A percentile compares a stretch with the other conserved stretches of the same genome.
Evolutionary conservation across 208 protist genomes (phyloP).

Genomic region (Leishmania gerbilli): DNA sequence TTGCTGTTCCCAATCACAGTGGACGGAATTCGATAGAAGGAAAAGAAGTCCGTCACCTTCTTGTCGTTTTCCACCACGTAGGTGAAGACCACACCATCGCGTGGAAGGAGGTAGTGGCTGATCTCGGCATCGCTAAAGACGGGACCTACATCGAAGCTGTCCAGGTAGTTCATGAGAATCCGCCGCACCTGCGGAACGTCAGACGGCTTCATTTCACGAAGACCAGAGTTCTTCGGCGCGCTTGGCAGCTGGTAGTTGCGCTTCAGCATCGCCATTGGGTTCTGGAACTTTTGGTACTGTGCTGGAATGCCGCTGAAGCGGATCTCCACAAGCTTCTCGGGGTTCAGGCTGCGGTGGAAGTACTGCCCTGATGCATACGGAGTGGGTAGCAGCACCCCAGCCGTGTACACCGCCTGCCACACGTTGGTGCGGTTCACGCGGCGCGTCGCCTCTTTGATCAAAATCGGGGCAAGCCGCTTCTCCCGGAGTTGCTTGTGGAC

Average conservation of each 20-base stretch:
- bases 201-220: constrained; percentile 76
- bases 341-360: constrained; percentile 98
- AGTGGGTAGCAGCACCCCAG: constrained; percentile 95
- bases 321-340: constrained; percentile 96
- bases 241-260: constrained; percentile 66
- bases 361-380: constrained; percentile 96
- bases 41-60: constrained; percentile 96
- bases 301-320: constrained; percentile 73
- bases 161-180: constrained; percentile 88
- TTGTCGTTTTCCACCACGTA: constrained; percentile 94
- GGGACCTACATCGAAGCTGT: constrained; percentile 77
- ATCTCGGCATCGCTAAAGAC: constrained; percentile 95
- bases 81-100: constrained; percentile 92
- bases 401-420: constrained; percentile 98
- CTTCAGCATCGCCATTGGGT: constrained; percentile 85
- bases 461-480: constrained; percentile 97
- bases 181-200: constrained; percentile 80
- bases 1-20: constrained; percentile 95
- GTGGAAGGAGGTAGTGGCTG: constrained; percentile 95
- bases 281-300: constrained; percentile 73
- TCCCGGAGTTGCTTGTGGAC: constrained; percentile 98
- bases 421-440: constrained; percentile 95
- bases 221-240: constrained; percentile 44
- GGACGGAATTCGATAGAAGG: constrained; percentile 98
- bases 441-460: constrained; percentile 99